These are phyloP conservation scores for Dryas drummondii DNA, from an alignment of 306 rosid species.

Conservation along the genomic window DNA sequence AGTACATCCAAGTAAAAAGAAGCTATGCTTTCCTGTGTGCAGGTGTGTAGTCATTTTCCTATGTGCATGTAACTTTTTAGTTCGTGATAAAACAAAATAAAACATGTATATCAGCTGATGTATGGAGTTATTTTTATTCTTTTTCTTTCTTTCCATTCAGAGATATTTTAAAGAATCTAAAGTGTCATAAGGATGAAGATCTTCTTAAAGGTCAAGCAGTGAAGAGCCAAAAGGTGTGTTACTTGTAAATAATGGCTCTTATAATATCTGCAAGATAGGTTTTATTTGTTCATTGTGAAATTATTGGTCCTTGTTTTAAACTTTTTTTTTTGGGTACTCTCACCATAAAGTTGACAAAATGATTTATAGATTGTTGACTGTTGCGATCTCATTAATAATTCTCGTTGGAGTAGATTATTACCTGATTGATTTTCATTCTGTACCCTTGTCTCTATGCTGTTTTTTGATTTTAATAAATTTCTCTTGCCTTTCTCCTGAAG, in stretches of 20 bases:
- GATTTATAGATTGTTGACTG: not conserved
- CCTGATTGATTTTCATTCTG: slow-evolving; percentile 4
- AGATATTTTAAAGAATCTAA: slow-evolving; percentile 68
- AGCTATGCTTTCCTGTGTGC: not conserved
- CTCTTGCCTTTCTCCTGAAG: slow-evolving; percentile 35
- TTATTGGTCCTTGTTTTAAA: not conserved
- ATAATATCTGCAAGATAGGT: not conserved
- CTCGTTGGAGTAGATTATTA: not conserved
- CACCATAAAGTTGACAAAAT: not conserved
- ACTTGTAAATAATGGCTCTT: slow-evolving; percentile 2
- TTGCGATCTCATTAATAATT: not conserved
- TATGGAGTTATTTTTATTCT: not conserved
- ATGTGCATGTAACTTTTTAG: not conserved
- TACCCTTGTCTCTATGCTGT: not conserved
- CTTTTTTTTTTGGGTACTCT: not conserved
- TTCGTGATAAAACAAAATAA: not conserved
- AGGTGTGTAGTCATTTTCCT: not conserved
- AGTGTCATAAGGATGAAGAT: slow-evolving; percentile 81
- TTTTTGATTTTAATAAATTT: not conserved
- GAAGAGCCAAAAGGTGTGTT: slow-evolving; percentile 77
- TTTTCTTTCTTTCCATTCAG: slow-evolving; percentile 28
- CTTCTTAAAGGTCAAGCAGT: slow-evolving; percentile 82
- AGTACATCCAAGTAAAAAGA: not conserved
- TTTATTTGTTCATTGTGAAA: not conserved
- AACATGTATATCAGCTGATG: not conserved